Evolutionary conservation across 2,329 filamentous ascomycete species (phyloP), one percentile per base, ranked within the genome.

Genomic region (Paracoccidioides brasiliensis): DNA sequence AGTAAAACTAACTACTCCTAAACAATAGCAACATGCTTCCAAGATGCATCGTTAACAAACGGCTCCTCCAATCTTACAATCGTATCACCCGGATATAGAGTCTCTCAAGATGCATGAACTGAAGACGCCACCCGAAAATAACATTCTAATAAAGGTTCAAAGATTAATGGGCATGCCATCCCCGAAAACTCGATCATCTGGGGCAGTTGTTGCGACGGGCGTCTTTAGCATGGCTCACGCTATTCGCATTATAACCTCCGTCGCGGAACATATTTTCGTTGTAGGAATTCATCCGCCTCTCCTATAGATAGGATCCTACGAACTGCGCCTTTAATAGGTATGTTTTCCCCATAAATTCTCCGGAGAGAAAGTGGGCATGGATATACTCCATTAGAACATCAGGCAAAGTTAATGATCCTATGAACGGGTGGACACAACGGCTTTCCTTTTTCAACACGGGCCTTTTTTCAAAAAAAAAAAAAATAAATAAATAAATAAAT

Each of bases 351-450:
- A 35, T 48, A 8, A 5, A 50, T 38, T 50, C n/a, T 35, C 14
- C 37, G 37, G 10, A 38, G 3, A 9, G 32, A 38, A n/a, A 5
- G 32, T 28, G 8, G 46, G 14, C 9, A 15, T 37, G 33, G 22
- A n/a, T 22, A 1, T 38, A n/a, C 12, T n/a, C 15, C 28, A n/a
- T 3, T 9, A 38, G 33, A 9, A 33, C 22, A 3, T 3, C 15
- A 5, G 4, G 15, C 33, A 5, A 10, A 32, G 6, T 33, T 50
- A 50, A 50, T 10, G 10, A 22, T 38, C 12, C 38, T 33, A 8
- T 5, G 9, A 3, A 42, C 60, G 90, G 90, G 96, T 70, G 90
- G 90, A 0, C 90, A 96, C 67, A 86, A 95, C 71, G 91, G 97
- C 67, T 78, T 97, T 51, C 80, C 91, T 28, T 84, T 93, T 42